A percentile compares a stretch with the other conserved stretches of the same genome.
Evolutionary conservation across 1,284 basidiomycete species (phyloP).

Genomic region (Binderoboletus segoi): DNA sequence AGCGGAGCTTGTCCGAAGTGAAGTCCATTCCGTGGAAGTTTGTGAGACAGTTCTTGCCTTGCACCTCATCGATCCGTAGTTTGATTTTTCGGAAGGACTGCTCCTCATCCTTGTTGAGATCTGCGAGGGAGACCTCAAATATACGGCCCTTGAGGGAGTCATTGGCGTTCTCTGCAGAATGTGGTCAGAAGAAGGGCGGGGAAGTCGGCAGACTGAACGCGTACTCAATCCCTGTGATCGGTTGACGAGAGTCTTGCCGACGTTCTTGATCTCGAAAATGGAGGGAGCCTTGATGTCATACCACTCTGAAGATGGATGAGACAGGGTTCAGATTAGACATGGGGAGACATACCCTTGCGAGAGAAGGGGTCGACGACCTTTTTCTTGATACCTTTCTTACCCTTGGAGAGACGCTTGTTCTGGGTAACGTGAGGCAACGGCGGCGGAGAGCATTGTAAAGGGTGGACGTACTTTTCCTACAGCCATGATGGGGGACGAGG

Average conservation of each 20-base stretch:
- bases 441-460: background rate
- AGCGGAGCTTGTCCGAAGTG: slow-evolving; percentile 99
- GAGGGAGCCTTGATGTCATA: slow-evolving; percentile 99
- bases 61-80: slow-evolving; percentile 95
- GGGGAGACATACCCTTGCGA: slow-evolving; percentile 77
- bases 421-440: slow-evolving; percentile 11
- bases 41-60: slow-evolving; percentile 99
- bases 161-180: slow-evolving; percentile 87
- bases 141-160: slow-evolving; percentile 98
- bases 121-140: slow-evolving; percentile 94
- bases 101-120: slow-evolving; percentile 99
- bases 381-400: slow-evolving; percentile 99
- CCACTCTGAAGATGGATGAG: slow-evolving; percentile 73
- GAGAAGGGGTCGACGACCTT: slow-evolving; percentile 99
- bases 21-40: slow-evolving; percentile 99
- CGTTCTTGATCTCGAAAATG: slow-evolving; percentile 96
- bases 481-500: slow-evolving; percentile 69
- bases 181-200: slow-evolving; percentile 6
- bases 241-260: slow-evolving; percentile 99
- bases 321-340: background rate
- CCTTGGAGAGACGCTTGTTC: slow-evolving; percentile 99
- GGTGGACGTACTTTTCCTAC: slow-evolving; percentile 79
- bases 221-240: slow-evolving; percentile 96
- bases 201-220: slow-evolving; percentile 41
- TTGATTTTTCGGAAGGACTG: slow-evolving; percentile 99